Base-by-base conservation (phyloP, 2,329 filamentous ascomycete species). In the Diaporthe nobilis region DNA sequence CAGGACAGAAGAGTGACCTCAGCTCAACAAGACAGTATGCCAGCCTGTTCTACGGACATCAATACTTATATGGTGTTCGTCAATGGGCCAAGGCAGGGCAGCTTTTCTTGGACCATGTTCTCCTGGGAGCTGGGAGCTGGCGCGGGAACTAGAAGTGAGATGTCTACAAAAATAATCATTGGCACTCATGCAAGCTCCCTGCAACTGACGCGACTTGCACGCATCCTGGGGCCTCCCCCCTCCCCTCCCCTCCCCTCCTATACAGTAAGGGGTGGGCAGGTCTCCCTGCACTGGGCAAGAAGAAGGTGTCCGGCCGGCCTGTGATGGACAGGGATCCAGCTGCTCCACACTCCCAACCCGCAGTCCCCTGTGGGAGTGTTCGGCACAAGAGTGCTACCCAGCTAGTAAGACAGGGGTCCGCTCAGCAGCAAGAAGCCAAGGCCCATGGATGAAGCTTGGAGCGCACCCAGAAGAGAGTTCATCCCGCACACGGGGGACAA, bases 361-460 rank as follows among this genome's bases (percentile, higher is more conserved):
- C 2, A 13, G 31, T 12, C 12, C 13, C 58, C n/a, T 8, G 13
- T 12, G 51, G 51, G 37, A 42, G 17, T 28, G 37, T 61, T 28
- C 22, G 58, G 12, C 51, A 31, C 7, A 15, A 4, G 22, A 25
- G 20, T 42, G 22, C 58, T 25, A 42, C 58, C n/a, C 58, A 61
- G 22, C 22, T 44, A 39, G 12, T 39, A 17, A 25, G 47, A 68
- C 65, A 53, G 34, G 65, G 65, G 47, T 68, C 47, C 37, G 47
- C 31, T 39, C 65, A 28, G 61, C 61, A 31, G 12, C 44, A 5
- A 67, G 25, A 28, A 51, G 10, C 13, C 9, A 10, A 15, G 22
- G 31, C 49, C 49, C 65, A 68, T 68, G 65, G 65, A 68, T 68
- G 31, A 68, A 68, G 65, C 65, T 68, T 68, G 65, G 13, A 53